Conservation (phyloP, 768 basidiomycete species). For the Boletus rubroflammeus region DNA sequence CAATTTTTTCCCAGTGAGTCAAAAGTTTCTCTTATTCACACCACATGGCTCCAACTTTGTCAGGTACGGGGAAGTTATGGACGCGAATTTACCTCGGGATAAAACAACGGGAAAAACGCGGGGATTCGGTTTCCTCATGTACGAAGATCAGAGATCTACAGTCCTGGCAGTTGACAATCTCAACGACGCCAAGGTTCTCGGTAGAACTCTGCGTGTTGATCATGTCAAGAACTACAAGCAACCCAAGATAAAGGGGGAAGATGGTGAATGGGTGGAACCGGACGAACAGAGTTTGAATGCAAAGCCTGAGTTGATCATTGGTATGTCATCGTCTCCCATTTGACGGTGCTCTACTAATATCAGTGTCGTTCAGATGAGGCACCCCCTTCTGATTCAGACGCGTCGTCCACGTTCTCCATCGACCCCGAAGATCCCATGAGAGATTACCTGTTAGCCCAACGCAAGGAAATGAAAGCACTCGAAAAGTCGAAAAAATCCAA, state of each 20-base stretch:
- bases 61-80: slow-evolving; percentile 96
- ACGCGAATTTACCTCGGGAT: slow-evolving; percentile 92
- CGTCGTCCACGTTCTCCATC: slow-evolving; percentile 59
- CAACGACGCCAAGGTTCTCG: slow-evolving; percentile 88
- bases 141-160: slow-evolving; percentile 96
- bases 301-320: slow-evolving; percentile 65
- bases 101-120: slow-evolving; percentile 86
- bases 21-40: not conserved
- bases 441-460: slow-evolving; percentile 79
- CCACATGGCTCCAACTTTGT: not conserved
- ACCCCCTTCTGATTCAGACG: slow-evolving; percentile 62
- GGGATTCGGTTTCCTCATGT: slow-evolving; percentile 98
- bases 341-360: slow-evolving; percentile 1
- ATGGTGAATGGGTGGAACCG: slow-evolving; percentile 80
- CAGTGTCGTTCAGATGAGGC: slow-evolving; percentile 41
- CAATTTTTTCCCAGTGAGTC: slow-evolving; percentile 95
- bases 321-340: slow-evolving; percentile 35
- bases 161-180: slow-evolving; percentile 97
- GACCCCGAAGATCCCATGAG: slow-evolving; percentile 99
- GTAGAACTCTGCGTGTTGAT: slow-evolving; percentile 85
- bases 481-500: slow-evolving; percentile 58
- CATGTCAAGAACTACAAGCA: slow-evolving; percentile 93
- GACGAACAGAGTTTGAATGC: slow-evolving; percentile 89
- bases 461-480: slow-evolving; percentile 63
- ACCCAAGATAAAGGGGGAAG: slow-evolving; percentile 68